phyloP scores from a whole-genome alignment of 169 alveolate species.

The Plasmodium chabaudi region DNA sequence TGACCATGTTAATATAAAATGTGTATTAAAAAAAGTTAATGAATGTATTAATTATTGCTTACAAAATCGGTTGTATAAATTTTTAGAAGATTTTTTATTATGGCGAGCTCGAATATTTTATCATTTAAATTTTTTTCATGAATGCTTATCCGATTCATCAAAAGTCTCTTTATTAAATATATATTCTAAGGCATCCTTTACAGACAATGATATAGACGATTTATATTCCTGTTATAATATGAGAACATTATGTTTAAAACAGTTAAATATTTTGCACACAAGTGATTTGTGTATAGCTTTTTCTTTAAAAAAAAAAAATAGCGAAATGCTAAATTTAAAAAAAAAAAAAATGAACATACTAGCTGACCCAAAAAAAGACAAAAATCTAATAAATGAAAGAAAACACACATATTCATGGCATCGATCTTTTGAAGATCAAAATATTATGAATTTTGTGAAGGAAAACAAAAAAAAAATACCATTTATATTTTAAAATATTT shows the following conservation, averaged over 20 bases:
- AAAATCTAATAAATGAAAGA: slow-evolving; percentile 33
- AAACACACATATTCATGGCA: slow-evolving; percentile 52
- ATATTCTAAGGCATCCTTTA: slow-evolving; percentile 17
- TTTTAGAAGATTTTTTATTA: slow-evolving; percentile 20
- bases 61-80: slow-evolving; percentile 36
- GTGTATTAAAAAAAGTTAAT: slow-evolving; percentile 8
- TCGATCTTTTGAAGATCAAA: slow-evolving; percentile 64
- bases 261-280: slow-evolving; percentile 19
- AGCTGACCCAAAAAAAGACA: not conserved
- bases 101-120: slow-evolving; percentile 70
- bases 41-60: slow-evolving; percentile 33
- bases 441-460: slow-evolving; percentile 13
- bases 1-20: not conserved
- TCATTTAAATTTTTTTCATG: slow-evolving; percentile 14
- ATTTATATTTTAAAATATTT: slow-evolving; percentile 25
- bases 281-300: slow-evolving; percentile 17
- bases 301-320: slow-evolving; percentile 1
- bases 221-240: slow-evolving; percentile 22
- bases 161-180: slow-evolving; percentile 34
- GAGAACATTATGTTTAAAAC: slow-evolving; percentile 6
- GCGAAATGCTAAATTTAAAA: not conserved
- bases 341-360: not conserved
- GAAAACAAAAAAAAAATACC: slow-evolving; percentile 57
- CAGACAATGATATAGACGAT: not conserved
- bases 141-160: slow-evolving; percentile 43